Conservation (phyloP, 768 basidiomycete genomes). For the Podaxis carcinomalis region DNA sequence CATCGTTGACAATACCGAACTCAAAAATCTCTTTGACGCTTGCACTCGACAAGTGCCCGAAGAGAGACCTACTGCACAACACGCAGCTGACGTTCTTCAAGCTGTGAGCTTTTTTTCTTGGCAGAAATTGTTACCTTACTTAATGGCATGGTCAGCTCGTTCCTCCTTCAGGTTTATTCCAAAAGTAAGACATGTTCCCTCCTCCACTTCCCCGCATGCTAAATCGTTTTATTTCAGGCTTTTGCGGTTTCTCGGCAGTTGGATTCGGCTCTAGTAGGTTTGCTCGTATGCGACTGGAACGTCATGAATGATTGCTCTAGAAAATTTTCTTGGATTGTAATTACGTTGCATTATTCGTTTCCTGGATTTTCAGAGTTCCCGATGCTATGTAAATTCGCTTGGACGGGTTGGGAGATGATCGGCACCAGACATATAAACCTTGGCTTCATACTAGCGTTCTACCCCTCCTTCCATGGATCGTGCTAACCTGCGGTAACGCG, state of each 20-base stretch:
- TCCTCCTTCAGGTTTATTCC: neutral
- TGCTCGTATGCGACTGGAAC: neutral
- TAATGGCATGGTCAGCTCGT: neutral
- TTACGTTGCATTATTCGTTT: neutral
- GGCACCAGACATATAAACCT: too few species aligned
- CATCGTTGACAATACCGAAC: neutral
- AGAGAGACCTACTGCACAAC: neutral
- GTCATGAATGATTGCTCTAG: neutral
- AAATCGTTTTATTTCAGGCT: neutral
- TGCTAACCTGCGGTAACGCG: too few species aligned
- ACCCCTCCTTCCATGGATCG: too few species aligned
- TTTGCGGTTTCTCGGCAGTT: neutral
- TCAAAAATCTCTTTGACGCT: neutral
- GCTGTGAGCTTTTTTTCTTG: neutral
- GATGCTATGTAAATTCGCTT: too few species aligned
- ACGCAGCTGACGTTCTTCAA: neutral
- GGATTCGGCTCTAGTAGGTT: neutral
- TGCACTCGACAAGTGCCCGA: neutral
- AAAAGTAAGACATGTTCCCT: neutral
- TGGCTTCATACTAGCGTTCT: too few species aligned
- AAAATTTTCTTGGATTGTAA: too few species aligned
- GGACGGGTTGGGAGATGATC: too few species aligned
- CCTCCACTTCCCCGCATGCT: neutral
- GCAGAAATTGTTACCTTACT: neutral
- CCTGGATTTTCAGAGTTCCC: too few species aligned